Percentiles rank a stretch among this genome's conserved stretches.
These are phyloP conservation scores for Phytophthora citrophthora DNA, from an alignment of 352 stramenopile genomes.

Conservation along the genomic window DNA sequence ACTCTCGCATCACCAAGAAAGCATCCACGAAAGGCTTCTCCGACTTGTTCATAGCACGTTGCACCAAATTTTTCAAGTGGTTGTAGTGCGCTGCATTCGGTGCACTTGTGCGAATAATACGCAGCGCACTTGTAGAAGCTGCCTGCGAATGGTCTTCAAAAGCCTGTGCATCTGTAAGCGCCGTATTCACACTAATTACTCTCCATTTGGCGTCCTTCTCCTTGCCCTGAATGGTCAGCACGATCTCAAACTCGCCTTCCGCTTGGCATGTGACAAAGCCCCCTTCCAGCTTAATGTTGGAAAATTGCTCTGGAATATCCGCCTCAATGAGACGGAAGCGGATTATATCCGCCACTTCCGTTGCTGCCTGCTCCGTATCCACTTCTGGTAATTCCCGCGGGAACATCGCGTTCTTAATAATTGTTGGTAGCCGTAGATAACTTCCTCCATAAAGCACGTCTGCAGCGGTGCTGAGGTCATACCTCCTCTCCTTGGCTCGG, in stretches of 20 bases:
- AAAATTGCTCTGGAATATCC: slow-evolving; percentile 81
- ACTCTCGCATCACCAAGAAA: slow-evolving; percentile 85
- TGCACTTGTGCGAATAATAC: slow-evolving; percentile 81
- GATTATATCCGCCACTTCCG: slow-evolving; percentile 80
- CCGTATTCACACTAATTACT: slow-evolving; percentile 82
- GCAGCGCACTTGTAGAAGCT: slow-evolving; percentile 70
- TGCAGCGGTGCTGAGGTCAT: slow-evolving; percentile 82
- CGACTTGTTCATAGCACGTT: slow-evolving; percentile 89
- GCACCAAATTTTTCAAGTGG: slow-evolving; percentile 85
- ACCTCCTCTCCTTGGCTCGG: slow-evolving; percentile 79
- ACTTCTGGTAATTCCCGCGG: slow-evolving; percentile 71
- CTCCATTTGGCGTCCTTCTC: slow-evolving; percentile 78
- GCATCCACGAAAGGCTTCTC: slow-evolving; percentile 77
- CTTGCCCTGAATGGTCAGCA: slow-evolving; percentile 84
- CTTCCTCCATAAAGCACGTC: slow-evolving; percentile 82
- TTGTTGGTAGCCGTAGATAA: slow-evolving; percentile 75
- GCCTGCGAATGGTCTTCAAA: slow-evolving; percentile 62
- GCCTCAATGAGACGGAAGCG: slow-evolving; percentile 84
- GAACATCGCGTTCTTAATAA: slow-evolving; percentile 79
- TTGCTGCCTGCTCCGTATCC: slow-evolving; percentile 57
- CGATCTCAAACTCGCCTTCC: slow-evolving; percentile 86
- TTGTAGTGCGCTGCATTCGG: slow-evolving; percentile 79
- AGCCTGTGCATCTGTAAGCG: slow-evolving; percentile 62
- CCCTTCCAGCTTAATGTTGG: slow-evolving; percentile 75
- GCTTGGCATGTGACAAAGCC: slow-evolving; percentile 81